Evolutionary conservation across 106 monocot species (phyloP).

Genomic region (Dioscorea dumetorum): DNA sequence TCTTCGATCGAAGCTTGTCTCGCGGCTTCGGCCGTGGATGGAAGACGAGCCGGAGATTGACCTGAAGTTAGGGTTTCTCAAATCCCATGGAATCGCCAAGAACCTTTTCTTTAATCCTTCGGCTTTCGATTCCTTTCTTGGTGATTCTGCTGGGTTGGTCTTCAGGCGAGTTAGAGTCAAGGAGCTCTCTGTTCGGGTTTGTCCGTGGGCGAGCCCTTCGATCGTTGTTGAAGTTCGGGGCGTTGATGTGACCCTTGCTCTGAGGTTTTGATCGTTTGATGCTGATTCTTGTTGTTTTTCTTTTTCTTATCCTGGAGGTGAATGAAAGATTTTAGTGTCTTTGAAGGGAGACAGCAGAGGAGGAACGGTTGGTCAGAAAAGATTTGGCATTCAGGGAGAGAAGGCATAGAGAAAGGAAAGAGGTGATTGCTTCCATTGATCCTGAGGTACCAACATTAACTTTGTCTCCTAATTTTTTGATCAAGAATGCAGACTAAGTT

Average conservation of each 20-base stretch:
- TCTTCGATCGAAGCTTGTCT: slow-evolving; percentile 21
- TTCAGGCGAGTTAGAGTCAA: slow-evolving; percentile 20
- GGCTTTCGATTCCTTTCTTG: slow-evolving; percentile 25
- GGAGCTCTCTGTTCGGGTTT: slow-evolving; percentile 24
- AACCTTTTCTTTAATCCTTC: slow-evolving; percentile 29
- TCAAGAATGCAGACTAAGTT: too few species aligned
- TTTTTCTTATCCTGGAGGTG: not conserved
- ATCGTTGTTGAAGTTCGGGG: slow-evolving; percentile 22
- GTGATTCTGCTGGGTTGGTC: slow-evolving; percentile 13
- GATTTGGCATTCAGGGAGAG: slow-evolving; percentile 4
- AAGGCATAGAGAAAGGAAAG: slow-evolving; percentile 4
- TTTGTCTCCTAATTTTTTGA: not conserved
- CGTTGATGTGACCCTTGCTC: slow-evolving; percentile 29
- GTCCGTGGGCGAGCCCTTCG: slow-evolving; percentile 41
- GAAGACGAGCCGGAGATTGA: slow-evolving; percentile 32
- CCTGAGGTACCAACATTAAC: slow-evolving; percentile 28
- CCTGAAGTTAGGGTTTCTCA: slow-evolving; percentile 36
- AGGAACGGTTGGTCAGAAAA: not conserved
- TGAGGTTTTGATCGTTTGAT: slow-evolving; percentile 23
- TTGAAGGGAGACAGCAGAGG: slow-evolving; percentile 21
- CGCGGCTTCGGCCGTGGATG: slow-evolving; percentile 51
- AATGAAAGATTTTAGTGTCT: not conserved
- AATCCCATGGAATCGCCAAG: slow-evolving; percentile 18
- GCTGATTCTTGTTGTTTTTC: not conserved
- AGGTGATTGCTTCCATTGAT: slow-evolving; percentile 31